Conservation (phyloP, 169 alveolate species). For the Eimeria sp. region DNA sequence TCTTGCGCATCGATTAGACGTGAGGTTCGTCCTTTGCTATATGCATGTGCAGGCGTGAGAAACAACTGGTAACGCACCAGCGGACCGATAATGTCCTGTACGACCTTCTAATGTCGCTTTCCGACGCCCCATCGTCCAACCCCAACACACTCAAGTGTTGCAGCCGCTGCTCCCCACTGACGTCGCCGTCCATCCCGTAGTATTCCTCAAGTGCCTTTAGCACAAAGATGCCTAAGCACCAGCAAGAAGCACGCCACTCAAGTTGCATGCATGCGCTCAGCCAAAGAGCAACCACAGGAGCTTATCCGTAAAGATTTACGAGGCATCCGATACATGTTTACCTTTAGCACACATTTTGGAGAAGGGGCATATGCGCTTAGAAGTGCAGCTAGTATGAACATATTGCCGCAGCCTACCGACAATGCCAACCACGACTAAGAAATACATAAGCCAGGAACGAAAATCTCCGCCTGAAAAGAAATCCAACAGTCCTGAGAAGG, state of each 20-base stretch:
- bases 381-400: no score
- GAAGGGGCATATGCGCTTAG: not conserved
- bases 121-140: constrained; percentile 69
- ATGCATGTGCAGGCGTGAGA: not conserved
- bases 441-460: constrained; percentile 39
- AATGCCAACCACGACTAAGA: not conserved
- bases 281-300: not conserved
- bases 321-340: not conserved
- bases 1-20: no score
- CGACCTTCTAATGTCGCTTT: constrained; percentile 58
- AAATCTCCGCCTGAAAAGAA: constrained; percentile 10
- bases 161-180: constrained; percentile 61
- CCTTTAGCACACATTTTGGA: not conserved
- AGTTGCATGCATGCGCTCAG: not conserved
- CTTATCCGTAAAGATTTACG: no score
- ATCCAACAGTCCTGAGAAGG: not conserved
- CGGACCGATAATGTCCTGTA: constrained; percentile 77
- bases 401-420: constrained; percentile 15
- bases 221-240: constrained; percentile 62
- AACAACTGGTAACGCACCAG: constrained; percentile 9
- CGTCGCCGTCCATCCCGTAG: constrained; percentile 65
- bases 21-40: not conserved
- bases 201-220: constrained; percentile 76
- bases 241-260: not conserved
- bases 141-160: constrained; percentile 63